phyloP scores from a whole-genome alignment of 1,139 yeast species.

The Zygoascus meyerae region DNA sequence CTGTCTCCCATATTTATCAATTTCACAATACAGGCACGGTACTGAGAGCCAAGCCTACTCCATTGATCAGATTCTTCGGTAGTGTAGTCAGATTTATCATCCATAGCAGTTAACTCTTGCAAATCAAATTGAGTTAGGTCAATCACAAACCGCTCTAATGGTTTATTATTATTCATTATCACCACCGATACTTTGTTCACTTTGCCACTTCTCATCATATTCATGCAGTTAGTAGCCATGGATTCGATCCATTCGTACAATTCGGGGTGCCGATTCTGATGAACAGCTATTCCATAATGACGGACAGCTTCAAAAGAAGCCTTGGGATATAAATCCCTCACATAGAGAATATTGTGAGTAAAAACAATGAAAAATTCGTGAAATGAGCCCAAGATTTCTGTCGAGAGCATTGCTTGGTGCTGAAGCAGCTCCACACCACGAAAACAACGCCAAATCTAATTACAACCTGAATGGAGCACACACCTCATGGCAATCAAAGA shows the following conservation, averaged over 20 bases:
- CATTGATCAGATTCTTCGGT: slow-evolving; percentile 1
- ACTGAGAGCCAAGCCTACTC: slow-evolving; percentile 22
- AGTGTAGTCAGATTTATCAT: neutral
- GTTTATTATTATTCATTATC: slow-evolving; percentile 21
- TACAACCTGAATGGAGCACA: neutral
- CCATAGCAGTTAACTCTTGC: neutral
- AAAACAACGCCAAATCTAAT: neutral
- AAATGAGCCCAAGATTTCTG: slow-evolving; percentile 25
- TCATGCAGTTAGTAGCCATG: slow-evolving; percentile 27
- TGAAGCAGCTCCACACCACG: neutral
- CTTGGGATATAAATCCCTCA: slow-evolving; percentile 33
- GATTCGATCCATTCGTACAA: slow-evolving; percentile 34
- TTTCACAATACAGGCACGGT: slow-evolving; percentile 27
- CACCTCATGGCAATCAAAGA: slow-evolving; percentile 26
- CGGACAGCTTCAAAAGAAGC: slow-evolving; percentile 32
- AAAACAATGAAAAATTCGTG: slow-evolving; percentile 33
- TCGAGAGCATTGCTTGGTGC: slow-evolving; percentile 3
- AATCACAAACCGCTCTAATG: slow-evolving; percentile 32
- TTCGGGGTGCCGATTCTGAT: slow-evolving; percentile 35
- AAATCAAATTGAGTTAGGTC: slow-evolving; percentile 26
- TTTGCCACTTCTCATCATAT: slow-evolving; percentile 23
- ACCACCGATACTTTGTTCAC: slow-evolving; percentile 27
- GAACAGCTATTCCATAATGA: slow-evolving; percentile 32
- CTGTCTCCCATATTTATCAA: slow-evolving; percentile 18
- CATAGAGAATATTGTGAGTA: slow-evolving; percentile 33